Conservation (phyloP, 768 basidiomycete species). For the Naematelia encephala region DNA sequence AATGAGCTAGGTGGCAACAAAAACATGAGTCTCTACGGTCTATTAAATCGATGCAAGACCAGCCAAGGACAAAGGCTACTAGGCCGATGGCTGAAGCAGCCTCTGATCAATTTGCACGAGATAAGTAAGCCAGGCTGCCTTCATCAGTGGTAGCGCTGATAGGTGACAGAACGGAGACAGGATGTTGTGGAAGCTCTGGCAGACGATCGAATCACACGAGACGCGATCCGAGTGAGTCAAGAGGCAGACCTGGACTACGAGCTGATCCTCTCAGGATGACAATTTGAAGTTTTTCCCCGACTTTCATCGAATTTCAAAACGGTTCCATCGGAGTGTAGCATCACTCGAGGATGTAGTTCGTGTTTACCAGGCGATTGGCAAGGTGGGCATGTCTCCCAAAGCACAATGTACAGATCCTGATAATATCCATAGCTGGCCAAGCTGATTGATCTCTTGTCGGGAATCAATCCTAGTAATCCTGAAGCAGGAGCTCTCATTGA, state of each 20-base stretch:
- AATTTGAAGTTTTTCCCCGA: constrained; percentile 90
- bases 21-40: constrained; percentile 80
- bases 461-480: constrained; percentile 53
- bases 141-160: not conserved
- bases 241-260: not conserved
- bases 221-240: constrained; percentile 64
- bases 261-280: constrained; percentile 61
- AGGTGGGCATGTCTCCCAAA: constrained; percentile 58
- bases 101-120: constrained; percentile 86
- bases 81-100: constrained; percentile 92
- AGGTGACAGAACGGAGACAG: constrained; percentile 69
- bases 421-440: constrained; percentile 62
- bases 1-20: constrained; percentile 65
- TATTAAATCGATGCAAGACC: constrained; percentile 94
- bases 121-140: constrained; percentile 63
- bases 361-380: constrained; percentile 79
- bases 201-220: constrained; percentile 65
- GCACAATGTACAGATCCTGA: not conserved
- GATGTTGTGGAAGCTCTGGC: constrained; percentile 81
- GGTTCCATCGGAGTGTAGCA: constrained; percentile 78
- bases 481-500: constrained; percentile 61
- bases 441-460: constrained; percentile 64
- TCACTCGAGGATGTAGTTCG: constrained; percentile 92
- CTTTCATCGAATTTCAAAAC: constrained; percentile 83
- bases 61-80: constrained; percentile 85